Evolutionary conservation across 2,329 filamentous ascomycete genomes (phyloP), one percentile per base, ranked within the genome.

Genomic region (Pyrenochaeta sp.): DNA sequence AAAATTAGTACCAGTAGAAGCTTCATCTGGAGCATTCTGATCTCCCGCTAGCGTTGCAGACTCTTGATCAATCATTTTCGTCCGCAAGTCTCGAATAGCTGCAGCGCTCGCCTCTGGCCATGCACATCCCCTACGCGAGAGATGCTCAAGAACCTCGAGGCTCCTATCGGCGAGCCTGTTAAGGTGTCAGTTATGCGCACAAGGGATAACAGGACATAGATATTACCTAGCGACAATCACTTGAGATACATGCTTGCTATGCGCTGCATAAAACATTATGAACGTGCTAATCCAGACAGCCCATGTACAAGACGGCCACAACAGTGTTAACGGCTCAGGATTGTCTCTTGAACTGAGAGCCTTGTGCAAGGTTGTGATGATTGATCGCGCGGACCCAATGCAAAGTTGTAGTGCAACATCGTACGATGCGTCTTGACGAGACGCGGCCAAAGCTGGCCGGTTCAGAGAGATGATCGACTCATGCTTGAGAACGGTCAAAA

Each of bases 261-360:
- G 79, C 0, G 79, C 80, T 3, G 82, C 82, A 45, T 82, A 81
- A 3, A 82, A 77, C 3, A 84, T 62, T 17, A 84, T 78, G 33
- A 84, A 81, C 1, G 79, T 79, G 51, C 81, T 82, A 58, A 83
- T 83, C 82, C 82, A 84, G 0, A 81, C 73, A 1, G 78, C 78
- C 81, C 82, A 83, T 0, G 81, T 83, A 33, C 82, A 82, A 0
- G 81, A 81, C 2, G 81, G 81, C 80, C 81, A 83, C 0, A 81
- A 65, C 20, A 84, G 64, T 0, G 79, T 76, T 6, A 68, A 46
- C 41, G 69, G 46, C 0, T 35, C 60, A 17, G 59, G 60, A 42
- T 27, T 55, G 49, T 33, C 15, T 30, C 56, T 32, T 39, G 45
- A 17, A 39, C 51, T 32, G 56, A 67, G 55, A 56, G 63, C 45